Percentiles rank a stretch among this genome's conserved stretches.
These are phyloP conservation scores for Pulveroboletus sp. DNA, from an alignment of 768 basidiomycete species.

Conservation along the genomic window DNA sequence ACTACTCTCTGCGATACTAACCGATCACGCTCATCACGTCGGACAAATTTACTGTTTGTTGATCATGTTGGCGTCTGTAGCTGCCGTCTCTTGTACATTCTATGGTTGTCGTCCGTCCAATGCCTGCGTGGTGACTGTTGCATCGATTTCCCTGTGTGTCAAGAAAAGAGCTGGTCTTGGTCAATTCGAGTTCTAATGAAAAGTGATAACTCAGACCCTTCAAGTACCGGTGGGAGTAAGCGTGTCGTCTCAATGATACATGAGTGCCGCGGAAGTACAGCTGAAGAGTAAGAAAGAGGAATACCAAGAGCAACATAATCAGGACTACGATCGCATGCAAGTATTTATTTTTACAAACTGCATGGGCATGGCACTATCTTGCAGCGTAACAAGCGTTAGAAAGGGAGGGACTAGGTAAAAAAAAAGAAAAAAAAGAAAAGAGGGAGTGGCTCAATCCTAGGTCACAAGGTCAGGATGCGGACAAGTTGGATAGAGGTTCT, in stretches of 20 bases:
- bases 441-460: background rate
- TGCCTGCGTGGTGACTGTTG: background rate
- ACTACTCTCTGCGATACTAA: background rate
- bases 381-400: background rate
- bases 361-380: slow-evolving; percentile 10
- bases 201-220: too few species aligned
- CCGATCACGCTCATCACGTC: background rate
- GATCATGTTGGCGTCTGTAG: slow-evolving; percentile 9
- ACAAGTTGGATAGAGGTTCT: too few species aligned
- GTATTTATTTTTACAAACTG: slow-evolving; percentile 14
- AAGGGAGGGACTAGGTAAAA: background rate
- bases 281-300: background rate
- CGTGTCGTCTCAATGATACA: slow-evolving; percentile 12
- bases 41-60: slow-evolving; percentile 3
- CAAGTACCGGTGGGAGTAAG: background rate
- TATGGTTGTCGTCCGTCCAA: background rate
- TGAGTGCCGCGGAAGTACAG: background rate
- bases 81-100: background rate
- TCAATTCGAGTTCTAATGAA: too few species aligned
- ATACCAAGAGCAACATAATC: background rate
- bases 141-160: too few species aligned
- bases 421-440: background rate
- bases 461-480: background rate
- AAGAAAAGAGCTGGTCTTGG: too few species aligned
- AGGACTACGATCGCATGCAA: slow-evolving; percentile 3